Conservation (phyloP, 345 rosid genomes). For the Eutrema heterophyllum region DNA sequence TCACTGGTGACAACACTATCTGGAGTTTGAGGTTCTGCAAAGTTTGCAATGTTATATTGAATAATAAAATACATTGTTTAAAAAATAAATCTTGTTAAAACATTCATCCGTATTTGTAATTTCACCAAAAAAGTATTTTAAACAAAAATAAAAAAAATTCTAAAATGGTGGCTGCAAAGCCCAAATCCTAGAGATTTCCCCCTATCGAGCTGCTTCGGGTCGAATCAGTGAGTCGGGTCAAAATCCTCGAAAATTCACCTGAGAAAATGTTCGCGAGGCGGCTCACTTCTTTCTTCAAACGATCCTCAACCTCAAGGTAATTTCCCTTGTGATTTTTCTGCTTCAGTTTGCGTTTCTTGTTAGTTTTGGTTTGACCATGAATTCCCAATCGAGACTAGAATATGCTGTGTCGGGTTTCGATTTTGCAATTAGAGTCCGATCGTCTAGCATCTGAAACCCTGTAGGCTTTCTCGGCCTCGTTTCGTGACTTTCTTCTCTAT, state of each 20-base stretch:
- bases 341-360: not conserved
- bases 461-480: not conserved
- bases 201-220: not conserved
- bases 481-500: not conserved
- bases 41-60: no score
- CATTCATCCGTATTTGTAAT: not conserved
- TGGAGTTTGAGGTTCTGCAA: no score
- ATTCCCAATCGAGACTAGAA: not conserved
- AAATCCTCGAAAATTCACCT: not conserved
- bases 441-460: not conserved
- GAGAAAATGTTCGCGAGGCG: slow-evolving; percentile 53
- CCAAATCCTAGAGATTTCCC: slow-evolving; percentile 23
- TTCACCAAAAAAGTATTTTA: not conserved
- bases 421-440: not conserved
- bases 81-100: no score
- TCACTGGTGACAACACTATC: no score
- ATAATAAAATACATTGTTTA: no score
- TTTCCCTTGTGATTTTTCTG: not conserved
- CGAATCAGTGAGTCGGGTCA: slow-evolving; percentile 18
- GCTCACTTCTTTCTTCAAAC: slow-evolving; percentile 47
- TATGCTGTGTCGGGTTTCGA: not conserved
- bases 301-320: slow-evolving; percentile 46
- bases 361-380: not conserved
- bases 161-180: not conserved
- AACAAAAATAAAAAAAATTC: not conserved